Conservation (phyloP, 1,284 basidiomycete species). For the Fomitopsis palustris region DNA sequence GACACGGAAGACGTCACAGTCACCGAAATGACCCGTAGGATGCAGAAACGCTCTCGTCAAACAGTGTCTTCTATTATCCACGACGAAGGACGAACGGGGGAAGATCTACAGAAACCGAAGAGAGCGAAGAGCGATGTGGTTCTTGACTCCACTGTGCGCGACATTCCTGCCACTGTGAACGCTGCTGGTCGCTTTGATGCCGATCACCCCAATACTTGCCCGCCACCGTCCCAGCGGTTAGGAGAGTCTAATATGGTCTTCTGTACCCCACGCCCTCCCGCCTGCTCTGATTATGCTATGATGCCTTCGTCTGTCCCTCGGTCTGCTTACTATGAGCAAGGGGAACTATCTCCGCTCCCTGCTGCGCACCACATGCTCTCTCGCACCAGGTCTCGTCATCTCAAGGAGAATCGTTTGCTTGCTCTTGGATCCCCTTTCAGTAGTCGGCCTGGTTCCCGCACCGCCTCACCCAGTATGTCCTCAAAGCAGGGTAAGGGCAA, state of each 20-base stretch:
- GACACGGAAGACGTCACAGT: constrained; percentile 34
- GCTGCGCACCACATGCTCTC: constrained; percentile 40
- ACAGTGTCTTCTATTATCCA: constrained; percentile 12
- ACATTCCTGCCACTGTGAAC: neutral
- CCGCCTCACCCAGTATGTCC: constrained; percentile 34
- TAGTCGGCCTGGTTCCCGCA: constrained; percentile 40
- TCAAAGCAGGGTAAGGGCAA: constrained; percentile 13
- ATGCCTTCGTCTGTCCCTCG: constrained; percentile 10
- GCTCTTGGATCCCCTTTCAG: constrained; percentile 35
- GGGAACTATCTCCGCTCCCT: constrained; percentile 37
- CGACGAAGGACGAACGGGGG: constrained; percentile 3
- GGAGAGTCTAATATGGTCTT: constrained; percentile 11
- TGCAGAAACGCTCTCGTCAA: constrained; percentile 45
- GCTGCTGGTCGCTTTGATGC: neutral
- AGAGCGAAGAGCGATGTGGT: constrained; percentile 1
- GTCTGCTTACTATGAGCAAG: constrained; percentile 22
- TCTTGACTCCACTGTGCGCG: neutral
- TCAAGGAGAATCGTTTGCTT: constrained; percentile 44
- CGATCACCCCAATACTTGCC: neutral
- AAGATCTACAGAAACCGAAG: constrained; percentile 21
- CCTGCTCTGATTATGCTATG: constrained; percentile 16
- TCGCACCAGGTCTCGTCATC: constrained; percentile 40
- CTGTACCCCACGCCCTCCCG: constrained; percentile 17
- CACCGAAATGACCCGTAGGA: constrained; percentile 43
- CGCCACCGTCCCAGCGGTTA: constrained; percentile 4